These are phyloP conservation scores for Acanthamoeba castellanii DNA, from an alignment of 208 protist species.

Conservation along the genomic window DNA sequence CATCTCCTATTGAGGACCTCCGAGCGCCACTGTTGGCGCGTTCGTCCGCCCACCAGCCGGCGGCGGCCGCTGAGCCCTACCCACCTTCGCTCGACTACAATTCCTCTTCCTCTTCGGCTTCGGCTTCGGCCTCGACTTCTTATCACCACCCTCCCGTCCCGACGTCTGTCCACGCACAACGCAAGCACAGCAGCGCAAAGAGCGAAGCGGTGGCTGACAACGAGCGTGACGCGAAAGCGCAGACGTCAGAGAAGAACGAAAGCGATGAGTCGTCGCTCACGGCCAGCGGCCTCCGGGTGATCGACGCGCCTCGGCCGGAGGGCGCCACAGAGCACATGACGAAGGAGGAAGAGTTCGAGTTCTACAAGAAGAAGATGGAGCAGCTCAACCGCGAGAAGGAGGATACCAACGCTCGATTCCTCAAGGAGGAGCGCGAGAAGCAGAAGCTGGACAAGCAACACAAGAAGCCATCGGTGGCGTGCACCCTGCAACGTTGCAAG, in stretches of 20 bases:
- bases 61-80: background rate
- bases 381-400: slow-evolving; percentile 27
- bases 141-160: no score
- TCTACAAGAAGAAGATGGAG: slow-evolving; percentile 4
- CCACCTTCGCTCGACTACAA: background rate
- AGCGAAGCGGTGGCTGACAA: background rate
- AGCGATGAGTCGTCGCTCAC: background rate
- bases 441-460: slow-evolving; percentile 28
- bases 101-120: background rate
- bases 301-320: background rate
- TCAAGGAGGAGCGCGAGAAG: background rate
- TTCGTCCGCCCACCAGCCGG: background rate
- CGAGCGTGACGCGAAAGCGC: background rate
- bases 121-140: background rate
- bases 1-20: background rate
- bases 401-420: background rate
- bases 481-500: background rate
- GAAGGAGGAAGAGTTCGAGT: slow-evolving; percentile 32
- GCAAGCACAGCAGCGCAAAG: background rate
- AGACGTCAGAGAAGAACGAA: background rate
- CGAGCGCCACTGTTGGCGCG: background rate
- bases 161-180: background rate
- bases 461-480: background rate
- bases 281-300: background rate
- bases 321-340: background rate